Conservation (phyloP, 176 grass and related monocot genomes). For the Puya raimondii region DNA sequence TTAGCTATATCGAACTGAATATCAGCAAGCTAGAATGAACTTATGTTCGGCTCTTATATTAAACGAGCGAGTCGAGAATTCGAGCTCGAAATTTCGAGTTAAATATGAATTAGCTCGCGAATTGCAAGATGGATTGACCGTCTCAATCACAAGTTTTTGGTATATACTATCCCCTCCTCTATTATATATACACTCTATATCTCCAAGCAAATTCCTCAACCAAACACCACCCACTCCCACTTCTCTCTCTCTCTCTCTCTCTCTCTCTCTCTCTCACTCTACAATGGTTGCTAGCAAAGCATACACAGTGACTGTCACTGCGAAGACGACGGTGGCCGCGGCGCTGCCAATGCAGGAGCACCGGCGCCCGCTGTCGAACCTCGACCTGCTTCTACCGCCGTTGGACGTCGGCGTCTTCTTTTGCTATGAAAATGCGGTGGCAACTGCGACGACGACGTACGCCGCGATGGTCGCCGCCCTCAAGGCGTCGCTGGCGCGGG, state of each 20-base stretch:
- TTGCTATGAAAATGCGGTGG: slow-evolving; percentile 34
- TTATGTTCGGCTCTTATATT: too few relatives aligned
- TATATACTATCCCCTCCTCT: background rate
- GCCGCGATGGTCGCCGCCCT: slow-evolving; percentile 19
- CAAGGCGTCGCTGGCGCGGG: slow-evolving; percentile 34
- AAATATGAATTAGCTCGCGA: too few relatives aligned
- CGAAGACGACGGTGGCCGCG: slow-evolving; percentile 26
- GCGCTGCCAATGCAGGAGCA: slow-evolving; percentile 40
- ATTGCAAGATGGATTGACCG: too few relatives aligned
- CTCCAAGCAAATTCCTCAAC: background rate
- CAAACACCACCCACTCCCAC: background rate
- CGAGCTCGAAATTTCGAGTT: too few relatives aligned
- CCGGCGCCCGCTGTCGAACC: slow-evolving; percentile 43
- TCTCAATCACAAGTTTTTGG: too few relatives aligned
- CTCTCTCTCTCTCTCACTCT: background rate
- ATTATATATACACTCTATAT: too few relatives aligned
- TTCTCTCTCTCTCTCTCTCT: background rate
- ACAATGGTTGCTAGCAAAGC: slow-evolving; percentile 29
- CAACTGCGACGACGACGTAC: slow-evolving; percentile 1
- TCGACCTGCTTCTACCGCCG: slow-evolving; percentile 50
- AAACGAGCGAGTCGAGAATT: too few relatives aligned
- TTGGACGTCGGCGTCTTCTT: slow-evolving; percentile 58
- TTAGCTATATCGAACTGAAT: too few relatives aligned
- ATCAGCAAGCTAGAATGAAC: too few relatives aligned
- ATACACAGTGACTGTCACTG: slow-evolving; percentile 23